Evolutionary conservation across 257 asterid species (phyloP).

Genomic region (Fraxinus quadrangulata): DNA sequence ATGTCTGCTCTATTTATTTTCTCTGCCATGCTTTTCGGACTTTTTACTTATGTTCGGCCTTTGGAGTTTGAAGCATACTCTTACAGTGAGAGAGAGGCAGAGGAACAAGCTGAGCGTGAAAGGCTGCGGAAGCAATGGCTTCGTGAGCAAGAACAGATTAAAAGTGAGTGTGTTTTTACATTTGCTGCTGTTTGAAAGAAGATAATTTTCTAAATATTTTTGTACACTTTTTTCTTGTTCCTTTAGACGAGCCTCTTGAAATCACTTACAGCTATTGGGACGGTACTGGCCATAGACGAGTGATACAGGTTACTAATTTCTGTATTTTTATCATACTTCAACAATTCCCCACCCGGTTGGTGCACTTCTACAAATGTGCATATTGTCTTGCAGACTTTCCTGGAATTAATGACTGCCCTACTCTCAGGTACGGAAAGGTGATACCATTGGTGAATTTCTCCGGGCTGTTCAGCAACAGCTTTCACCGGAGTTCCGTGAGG

Average conservation of each 20-base stretch:
- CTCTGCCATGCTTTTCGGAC: slow-evolving; percentile 25
- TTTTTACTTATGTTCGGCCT: slow-evolving; percentile 54
- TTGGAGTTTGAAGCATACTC: slow-evolving; percentile 81
- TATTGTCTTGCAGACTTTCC: neutral
- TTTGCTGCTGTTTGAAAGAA: slow-evolving; percentile 18
- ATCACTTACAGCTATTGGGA: slow-evolving; percentile 99
- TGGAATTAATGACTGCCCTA: slow-evolving; percentile 10
- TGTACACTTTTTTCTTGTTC: slow-evolving; percentile 26
- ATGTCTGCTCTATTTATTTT: neutral
- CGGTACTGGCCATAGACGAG: slow-evolving; percentile 96
- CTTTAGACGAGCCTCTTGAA: slow-evolving; percentile 82
- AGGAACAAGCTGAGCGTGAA: slow-evolving; percentile 99
- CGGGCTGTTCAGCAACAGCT: slow-evolving; percentile 97
- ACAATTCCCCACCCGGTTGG: neutral
- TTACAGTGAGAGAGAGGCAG: slow-evolving; percentile 99
- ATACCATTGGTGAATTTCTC: slow-evolving; percentile 87
- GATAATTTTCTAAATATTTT: neutral
- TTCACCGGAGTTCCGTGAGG: slow-evolving; percentile 95
- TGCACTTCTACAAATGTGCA: neutral
- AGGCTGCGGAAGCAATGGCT: slow-evolving; percentile 87
- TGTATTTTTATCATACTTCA: slow-evolving; percentile 2
- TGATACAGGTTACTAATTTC: slow-evolving; percentile 55
- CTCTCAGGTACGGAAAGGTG: slow-evolving; percentile 87
- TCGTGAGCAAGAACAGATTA: slow-evolving; percentile 84
- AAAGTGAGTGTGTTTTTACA: slow-evolving; percentile 49